Percentiles rank a stretch among this genome's conserved stretches.
Evolutionary conservation across 202 grass and related monocot species (phyloP).

Genomic region (Brachypodium distachyon): DNA sequence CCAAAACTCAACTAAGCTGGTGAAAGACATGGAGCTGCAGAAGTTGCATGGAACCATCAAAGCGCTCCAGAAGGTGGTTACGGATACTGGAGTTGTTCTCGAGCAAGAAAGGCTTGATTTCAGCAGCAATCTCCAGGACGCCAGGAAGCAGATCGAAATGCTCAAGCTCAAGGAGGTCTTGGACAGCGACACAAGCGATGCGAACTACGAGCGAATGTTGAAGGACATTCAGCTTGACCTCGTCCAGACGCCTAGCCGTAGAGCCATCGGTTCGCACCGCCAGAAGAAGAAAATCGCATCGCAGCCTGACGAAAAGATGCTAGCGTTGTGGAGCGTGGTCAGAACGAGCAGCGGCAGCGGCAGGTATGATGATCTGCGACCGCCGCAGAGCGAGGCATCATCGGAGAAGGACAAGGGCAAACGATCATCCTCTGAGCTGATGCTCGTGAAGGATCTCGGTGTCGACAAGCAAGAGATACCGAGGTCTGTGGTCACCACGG

Average conservation of each 20-base stretch:
- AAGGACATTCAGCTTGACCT: constrained; percentile 96
- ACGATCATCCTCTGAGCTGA: constrained; percentile 29
- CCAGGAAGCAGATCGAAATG: constrained; percentile 73
- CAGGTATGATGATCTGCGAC: constrained; percentile 27
- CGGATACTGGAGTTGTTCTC: constrained; percentile 54
- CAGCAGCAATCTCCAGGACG: constrained; percentile 51
- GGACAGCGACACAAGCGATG: constrained; percentile 39
- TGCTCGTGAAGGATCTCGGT: constrained; percentile 59
- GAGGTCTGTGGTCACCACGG: neutral
- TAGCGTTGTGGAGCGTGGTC: constrained; percentile 44
- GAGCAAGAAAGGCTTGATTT: constrained; percentile 80
- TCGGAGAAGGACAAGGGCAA: constrained; percentile 39
- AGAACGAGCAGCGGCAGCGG: constrained; percentile 11
- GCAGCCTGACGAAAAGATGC: constrained; percentile 40
- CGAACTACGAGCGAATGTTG: constrained; percentile 49
- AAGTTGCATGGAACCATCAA: constrained; percentile 74
- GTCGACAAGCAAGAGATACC: constrained; percentile 65
- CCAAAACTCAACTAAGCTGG: constrained; percentile 27
- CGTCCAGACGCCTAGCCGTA: constrained; percentile 55
- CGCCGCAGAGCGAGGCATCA: constrained; percentile 47
- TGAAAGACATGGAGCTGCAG: constrained; percentile 59
- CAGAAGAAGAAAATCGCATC: constrained; percentile 25
- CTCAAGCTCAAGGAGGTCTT: constrained; percentile 50
- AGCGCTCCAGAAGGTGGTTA: constrained; percentile 68
- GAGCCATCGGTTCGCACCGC: constrained; percentile 7